Evolutionary conservation across 148 eudicot genomes (phyloP).

Genomic region (Spergularia bocconei): DNA sequence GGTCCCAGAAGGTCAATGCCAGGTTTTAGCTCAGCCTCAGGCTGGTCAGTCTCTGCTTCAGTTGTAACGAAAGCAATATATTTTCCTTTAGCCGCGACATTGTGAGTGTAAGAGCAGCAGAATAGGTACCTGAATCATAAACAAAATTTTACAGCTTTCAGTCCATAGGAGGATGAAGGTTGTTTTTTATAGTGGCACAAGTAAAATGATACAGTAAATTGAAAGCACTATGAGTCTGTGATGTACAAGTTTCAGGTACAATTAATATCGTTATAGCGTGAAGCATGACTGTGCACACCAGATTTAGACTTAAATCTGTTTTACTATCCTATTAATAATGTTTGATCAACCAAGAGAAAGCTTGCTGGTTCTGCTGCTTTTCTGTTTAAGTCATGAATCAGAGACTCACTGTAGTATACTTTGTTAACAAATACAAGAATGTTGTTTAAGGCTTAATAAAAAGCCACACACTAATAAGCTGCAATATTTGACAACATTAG

Average conservation of each 20-base stretch:
- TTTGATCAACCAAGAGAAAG: too few species aligned
- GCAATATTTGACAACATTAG: neutral
- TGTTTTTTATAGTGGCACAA: too few species aligned
- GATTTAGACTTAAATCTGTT: too few species aligned
- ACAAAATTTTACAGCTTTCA: neutral
- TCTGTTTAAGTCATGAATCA: too few species aligned
- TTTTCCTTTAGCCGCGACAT: constrained; percentile 92
- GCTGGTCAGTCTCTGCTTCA: constrained; percentile 92
- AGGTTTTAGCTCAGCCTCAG: constrained; percentile 80
- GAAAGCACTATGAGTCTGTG: neutral
- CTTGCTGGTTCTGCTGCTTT: too few species aligned
- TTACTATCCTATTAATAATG: too few species aligned
- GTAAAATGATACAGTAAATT: neutral
- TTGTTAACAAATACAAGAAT: too few species aligned
- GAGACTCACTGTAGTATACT: too few species aligned
- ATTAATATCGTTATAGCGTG: too few species aligned
- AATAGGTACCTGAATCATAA: constrained; percentile 68
- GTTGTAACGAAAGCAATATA: constrained; percentile 85
- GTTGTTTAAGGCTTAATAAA: neutral
- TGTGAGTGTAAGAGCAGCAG: constrained; percentile 94
- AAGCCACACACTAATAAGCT: neutral
- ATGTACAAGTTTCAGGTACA: too few species aligned
- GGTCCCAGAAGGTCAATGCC: constrained; percentile 91
- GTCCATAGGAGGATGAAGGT: neutral
- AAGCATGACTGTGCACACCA: too few species aligned